Conservation (phyloP, 1,139 yeast genomes). For the Scheffersomyces titani region DNA sequence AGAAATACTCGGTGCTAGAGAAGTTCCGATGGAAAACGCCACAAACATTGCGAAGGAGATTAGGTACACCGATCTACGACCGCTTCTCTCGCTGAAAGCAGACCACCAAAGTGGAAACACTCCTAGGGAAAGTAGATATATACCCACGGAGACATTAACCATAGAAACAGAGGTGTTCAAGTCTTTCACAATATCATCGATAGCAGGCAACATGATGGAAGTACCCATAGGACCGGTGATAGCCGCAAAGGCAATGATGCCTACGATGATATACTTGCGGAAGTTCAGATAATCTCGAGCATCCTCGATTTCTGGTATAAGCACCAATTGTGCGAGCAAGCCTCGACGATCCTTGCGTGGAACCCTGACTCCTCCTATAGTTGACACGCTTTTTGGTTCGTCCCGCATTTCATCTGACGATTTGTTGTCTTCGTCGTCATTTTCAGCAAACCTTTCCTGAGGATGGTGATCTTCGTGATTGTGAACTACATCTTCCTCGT, state of each 20-base stretch:
- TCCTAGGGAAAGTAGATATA: constrained; percentile 72
- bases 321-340: constrained; percentile 47
- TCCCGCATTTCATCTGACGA: not conserved
- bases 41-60: constrained; percentile 63
- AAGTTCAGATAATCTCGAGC: constrained; percentile 60
- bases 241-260: constrained; percentile 72
- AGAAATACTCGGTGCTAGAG: constrained; percentile 62
- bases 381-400: constrained; percentile 11
- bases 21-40: constrained; percentile 72
- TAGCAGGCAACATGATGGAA: constrained; percentile 79
- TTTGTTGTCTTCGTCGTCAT: not conserved
- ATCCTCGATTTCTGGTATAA: constrained; percentile 73
- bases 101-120: constrained; percentile 92
- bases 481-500: not conserved
- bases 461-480: constrained; percentile 1
- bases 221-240: constrained; percentile 93
- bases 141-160: constrained; percentile 80
- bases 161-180: constrained; percentile 57
- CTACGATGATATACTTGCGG: constrained; percentile 56
- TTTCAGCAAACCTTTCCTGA: constrained; percentile 1
- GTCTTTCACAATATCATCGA: constrained; percentile 56
- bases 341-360: constrained; percentile 55
- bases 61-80: constrained; percentile 73
- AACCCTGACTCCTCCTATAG: constrained; percentile 20
- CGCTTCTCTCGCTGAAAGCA: constrained; percentile 70